Evolutionary conservation across 176 grass and related monocot genomes (phyloP).

Genomic region (Cocos nucifera): DNA sequence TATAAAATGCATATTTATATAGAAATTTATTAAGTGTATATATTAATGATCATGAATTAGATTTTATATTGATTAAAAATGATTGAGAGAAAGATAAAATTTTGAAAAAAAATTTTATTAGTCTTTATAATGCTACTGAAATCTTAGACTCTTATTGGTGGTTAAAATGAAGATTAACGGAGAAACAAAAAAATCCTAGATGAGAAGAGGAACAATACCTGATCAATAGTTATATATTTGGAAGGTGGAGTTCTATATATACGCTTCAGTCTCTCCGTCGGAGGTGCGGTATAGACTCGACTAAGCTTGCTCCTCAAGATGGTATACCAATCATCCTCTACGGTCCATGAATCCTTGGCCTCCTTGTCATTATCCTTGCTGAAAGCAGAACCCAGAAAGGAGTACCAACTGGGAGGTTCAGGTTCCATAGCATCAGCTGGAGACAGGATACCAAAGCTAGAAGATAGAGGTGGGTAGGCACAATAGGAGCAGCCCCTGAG

Average conservation of each 20-base stretch:
- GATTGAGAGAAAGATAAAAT: too few relatives aligned
- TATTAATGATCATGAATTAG: too few relatives aligned
- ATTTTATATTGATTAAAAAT: too few relatives aligned
- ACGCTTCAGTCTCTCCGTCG: conserved; percentile 70
- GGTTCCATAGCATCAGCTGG: conserved; percentile 68
- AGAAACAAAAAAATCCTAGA: too few relatives aligned
- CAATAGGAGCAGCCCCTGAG: conserved; percentile 62
- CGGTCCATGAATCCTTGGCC: conserved; percentile 41
- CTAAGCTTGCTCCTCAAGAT: conserved; percentile 68
- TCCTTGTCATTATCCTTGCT: conserved; percentile 8
- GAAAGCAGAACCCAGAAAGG: conserved; percentile 12
- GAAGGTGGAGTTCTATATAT: conserved; percentile 65
- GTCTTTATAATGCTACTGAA: too few relatives aligned
- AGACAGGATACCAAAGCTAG: conserved; percentile 45
- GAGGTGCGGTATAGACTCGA: conserved; percentile 75
- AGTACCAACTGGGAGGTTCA: conserved; percentile 50
- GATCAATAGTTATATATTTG: conserved; percentile 82
- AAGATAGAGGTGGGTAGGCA: conserved; percentile 46
- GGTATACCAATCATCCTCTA: conserved; percentile 72
- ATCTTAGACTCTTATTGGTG: too few relatives aligned
- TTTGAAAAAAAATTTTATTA: too few relatives aligned
- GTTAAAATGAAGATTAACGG: too few relatives aligned
- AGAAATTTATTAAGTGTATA: too few relatives aligned
- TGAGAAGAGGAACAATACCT: conserved; percentile 27
- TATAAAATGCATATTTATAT: too few relatives aligned